Base-by-base conservation (phyloP, 2,329 filamentous ascomycete species). In the Mycosphaerelloides madeirae region DNA sequence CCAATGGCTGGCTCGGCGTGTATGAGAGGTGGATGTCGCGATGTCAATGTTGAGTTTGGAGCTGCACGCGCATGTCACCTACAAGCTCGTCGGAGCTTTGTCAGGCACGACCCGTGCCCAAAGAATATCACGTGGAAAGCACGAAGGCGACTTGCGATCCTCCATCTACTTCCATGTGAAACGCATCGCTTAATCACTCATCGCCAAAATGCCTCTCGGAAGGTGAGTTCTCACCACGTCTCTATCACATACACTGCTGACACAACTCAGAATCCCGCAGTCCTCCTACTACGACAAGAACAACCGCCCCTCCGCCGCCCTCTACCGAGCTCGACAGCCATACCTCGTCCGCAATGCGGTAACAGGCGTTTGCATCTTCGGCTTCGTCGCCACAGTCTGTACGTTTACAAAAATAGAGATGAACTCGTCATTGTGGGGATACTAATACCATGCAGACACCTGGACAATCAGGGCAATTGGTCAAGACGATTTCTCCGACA, bases 401-500 rank as follows among this genome's bases (percentile, higher is more conserved):
- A 80, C 53, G 87, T 79, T 15, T 5, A 20, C n/a, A 18, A 38
- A 6, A 13, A 3, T 15, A 32, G 33, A 19, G 33, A 19, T 16
- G 28, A 13, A 31, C 15, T 25, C n/a, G 42, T 13, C 7, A 9
- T 29, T 2, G 19, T 6, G n/a, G 19, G 18, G 6, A 49, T 29
- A 19, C 44, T 56, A n/a, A 51, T 18, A 19, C 9, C 14, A 7
- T 11, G n/a, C 48, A 85, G 83, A 86, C 63, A 70, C 76, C 43
- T 86, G 79, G 65, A 87, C 83, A 32, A 84, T 98, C 64, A 79
- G 76, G 55, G 88, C 87, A 43, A 86, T 98, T 62, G 88, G 91
- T 33, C 93, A 97, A 69, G 93, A 97, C 68, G 87, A 96, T 56
- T 98, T 98, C 71, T 87, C 90, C 46, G 93, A 98, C 65, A 90